Conservation (phyloP, 140 eudicot genomes). For the Cichorium intybus region DNA sequence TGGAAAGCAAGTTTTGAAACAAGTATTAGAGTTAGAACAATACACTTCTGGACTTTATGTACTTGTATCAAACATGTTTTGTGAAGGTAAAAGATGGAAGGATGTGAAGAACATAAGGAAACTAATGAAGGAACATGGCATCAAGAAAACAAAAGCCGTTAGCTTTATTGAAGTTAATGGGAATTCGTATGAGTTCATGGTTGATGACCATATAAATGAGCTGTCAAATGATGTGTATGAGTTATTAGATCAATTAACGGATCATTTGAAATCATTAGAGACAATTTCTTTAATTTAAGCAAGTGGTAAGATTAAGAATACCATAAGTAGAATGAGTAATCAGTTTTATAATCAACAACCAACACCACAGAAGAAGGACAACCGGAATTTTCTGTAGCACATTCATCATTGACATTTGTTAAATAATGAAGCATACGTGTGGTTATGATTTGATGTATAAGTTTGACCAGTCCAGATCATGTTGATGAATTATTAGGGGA, state of each 20-base stretch:
- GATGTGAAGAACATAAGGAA: slow-evolving; percentile 58
- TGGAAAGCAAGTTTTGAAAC: slow-evolving; percentile 55
- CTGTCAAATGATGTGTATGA: slow-evolving; percentile 25
- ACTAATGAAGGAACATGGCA: slow-evolving; percentile 54
- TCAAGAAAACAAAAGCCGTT: slow-evolving; percentile 47
- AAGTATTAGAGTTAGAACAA: slow-evolving; percentile 51
- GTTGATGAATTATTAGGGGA: slow-evolving; percentile 10
- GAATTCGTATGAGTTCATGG: slow-evolving; percentile 39
- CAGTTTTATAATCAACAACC: slow-evolving; percentile 21
- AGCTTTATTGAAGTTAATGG: slow-evolving; percentile 55
- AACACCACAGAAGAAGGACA: slow-evolving; percentile 36
- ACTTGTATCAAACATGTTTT: slow-evolving; percentile 61
- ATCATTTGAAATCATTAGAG: slow-evolving; percentile 38
- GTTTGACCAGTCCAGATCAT: slow-evolving; percentile 34
- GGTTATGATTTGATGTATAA: slow-evolving; percentile 24
- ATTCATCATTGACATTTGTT: slow-evolving; percentile 31
- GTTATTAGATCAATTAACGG: slow-evolving; percentile 33
- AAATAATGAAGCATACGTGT: slow-evolving; percentile 22
- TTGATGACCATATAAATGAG: slow-evolving; percentile 47
- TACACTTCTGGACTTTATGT: slow-evolving; percentile 51
- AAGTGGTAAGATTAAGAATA: slow-evolving; percentile 16
- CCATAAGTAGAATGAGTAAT: slow-evolving; percentile 1
- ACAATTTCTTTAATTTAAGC: slow-evolving; percentile 9
- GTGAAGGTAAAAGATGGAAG: slow-evolving; percentile 67
- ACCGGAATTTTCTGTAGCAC: slow-evolving; percentile 27